phyloP scores from a whole-genome alignment of 2,329 filamentous ascomycete genomes.

The Colletotrichum musicola region DNA sequence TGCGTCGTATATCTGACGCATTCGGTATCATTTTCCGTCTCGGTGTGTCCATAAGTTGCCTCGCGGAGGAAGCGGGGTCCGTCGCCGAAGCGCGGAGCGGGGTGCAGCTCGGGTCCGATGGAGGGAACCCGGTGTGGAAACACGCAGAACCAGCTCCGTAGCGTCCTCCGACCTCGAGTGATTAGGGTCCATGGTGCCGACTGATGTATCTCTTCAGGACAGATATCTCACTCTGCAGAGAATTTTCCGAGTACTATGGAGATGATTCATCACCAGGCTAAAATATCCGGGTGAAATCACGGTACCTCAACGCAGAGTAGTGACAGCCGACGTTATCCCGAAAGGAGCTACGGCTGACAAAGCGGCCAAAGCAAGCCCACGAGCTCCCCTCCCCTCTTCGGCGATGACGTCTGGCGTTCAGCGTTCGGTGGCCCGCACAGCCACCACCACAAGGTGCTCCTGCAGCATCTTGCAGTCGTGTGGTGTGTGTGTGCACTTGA shows the following conservation, averaged over 20 bases:
- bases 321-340: neutral
- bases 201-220: no score
- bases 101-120: conserved; percentile 16
- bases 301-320: no score
- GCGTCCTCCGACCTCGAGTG: no score
- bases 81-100: conserved; percentile 11
- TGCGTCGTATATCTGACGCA: conserved; percentile 11
- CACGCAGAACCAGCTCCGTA: neutral
- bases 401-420: conserved; percentile 24
- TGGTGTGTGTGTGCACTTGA: conserved; percentile 1
- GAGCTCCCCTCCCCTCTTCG: neutral
- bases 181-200: neutral
- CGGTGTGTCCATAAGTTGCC: no score
- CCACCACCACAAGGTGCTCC: conserved; percentile 17
- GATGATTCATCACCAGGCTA: no score
- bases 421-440: conserved; percentile 6
- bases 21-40: neutral
- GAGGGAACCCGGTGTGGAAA: neutral
- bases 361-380: neutral
- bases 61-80: neutral
- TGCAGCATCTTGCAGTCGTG: no score
- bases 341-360: neutral
- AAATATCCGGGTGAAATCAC: no score
- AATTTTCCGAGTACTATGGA: no score
- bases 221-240: no score